These are phyloP conservation scores for Phanerochaete carnosa DNA, from an alignment of 768 basidiomycete genomes.

Conservation along the genomic window DNA sequence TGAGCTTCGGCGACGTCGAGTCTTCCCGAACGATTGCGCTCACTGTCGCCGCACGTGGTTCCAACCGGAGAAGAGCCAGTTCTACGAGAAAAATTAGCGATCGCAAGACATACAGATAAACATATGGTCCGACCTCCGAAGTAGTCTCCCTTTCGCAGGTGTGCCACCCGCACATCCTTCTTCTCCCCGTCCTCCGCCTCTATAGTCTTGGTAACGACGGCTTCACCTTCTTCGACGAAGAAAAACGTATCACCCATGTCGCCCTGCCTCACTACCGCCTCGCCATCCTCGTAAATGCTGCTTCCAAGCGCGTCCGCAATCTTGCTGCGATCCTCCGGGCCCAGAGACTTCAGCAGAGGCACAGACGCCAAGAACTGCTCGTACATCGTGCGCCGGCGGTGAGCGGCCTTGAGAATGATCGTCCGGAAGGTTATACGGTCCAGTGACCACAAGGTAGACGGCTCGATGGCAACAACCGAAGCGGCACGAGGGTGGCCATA, in stretches of 20 bases:
- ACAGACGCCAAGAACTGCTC: slow-evolving; percentile 94
- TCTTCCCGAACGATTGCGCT: slow-evolving; percentile 63
- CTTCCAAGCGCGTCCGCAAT: slow-evolving; percentile 94
- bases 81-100: slow-evolving; percentile 46
- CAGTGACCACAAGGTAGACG: slow-evolving; percentile 88
- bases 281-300: slow-evolving; percentile 75
- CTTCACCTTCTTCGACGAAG: slow-evolving; percentile 94
- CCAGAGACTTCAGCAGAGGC: slow-evolving; percentile 80
- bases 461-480: slow-evolving; percentile 81
- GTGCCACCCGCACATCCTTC: slow-evolving; percentile 70
- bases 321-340: slow-evolving; percentile 89
- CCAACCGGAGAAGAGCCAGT: slow-evolving; percentile 82
- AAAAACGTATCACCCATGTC: slow-evolving; percentile 98
- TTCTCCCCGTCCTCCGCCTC: slow-evolving; percentile 53
- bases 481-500: slow-evolving; percentile 96
- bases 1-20: slow-evolving; percentile 59
- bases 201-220: slow-evolving; percentile 77
- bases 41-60: slow-evolving; percentile 95
- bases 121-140: slow-evolving; percentile 75
- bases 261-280: slow-evolving; percentile 86
- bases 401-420: slow-evolving; percentile 91
- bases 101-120: background rate
- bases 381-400: slow-evolving; percentile 91
- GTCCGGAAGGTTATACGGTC: slow-evolving; percentile 98
- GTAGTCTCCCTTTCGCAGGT: slow-evolving; percentile 88